Conservation (phyloP, 139 green algal species). For the Chlamydomonas sphaeroides region DNA sequence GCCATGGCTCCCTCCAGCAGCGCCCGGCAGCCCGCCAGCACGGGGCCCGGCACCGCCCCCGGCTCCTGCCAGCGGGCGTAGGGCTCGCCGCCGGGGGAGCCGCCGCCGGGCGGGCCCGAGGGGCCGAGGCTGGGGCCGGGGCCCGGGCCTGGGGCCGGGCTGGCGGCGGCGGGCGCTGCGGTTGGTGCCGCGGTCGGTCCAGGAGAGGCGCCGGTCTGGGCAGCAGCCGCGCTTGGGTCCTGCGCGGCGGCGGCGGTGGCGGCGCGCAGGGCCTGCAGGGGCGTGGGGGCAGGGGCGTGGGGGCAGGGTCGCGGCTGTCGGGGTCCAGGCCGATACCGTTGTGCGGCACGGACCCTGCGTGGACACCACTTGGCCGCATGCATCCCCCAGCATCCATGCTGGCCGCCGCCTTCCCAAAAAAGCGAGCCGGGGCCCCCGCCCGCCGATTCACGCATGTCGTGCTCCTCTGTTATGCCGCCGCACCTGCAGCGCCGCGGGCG, state of each 20-base stretch:
- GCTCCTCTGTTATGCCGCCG: not conserved
- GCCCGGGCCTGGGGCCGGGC: not conserved
- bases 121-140: not conserved
- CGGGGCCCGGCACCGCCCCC: not conserved
- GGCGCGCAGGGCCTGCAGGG: not conserved
- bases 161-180: not conserved
- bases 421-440: too few species aligned
- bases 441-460: not conserved
- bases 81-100: too few species aligned
- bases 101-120: too few species aligned
- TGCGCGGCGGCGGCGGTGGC: too few species aligned
- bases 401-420: too few species aligned
- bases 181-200: not conserved
- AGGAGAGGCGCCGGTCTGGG: not conserved
- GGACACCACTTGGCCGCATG: not conserved
- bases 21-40: not conserved
- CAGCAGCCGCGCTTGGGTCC: too few species aligned
- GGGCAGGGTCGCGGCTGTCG: not conserved
- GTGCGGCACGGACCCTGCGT: not conserved
- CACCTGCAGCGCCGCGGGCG: constrained; percentile 26
- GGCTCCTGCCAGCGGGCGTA: constrained; percentile 3
- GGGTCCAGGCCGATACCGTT: too few species aligned
- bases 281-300: not conserved
- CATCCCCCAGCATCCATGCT: too few species aligned
- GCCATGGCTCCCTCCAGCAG: constrained; percentile 15